Conservation (phyloP, 768 basidiomycete genomes). For the Mycena olivaceomarginata region DNA sequence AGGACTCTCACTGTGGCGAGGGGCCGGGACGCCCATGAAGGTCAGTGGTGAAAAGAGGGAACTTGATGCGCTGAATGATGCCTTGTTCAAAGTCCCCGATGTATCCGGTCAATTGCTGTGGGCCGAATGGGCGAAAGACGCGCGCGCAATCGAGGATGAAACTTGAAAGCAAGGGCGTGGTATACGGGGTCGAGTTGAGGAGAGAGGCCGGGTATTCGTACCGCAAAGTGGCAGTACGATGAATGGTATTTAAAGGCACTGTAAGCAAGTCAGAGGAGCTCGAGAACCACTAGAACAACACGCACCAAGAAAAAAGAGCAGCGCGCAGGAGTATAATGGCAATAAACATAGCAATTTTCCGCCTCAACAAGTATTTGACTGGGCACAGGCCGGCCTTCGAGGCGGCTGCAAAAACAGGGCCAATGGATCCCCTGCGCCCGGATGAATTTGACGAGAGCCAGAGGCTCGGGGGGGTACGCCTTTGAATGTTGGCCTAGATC, state of each 20-base stretch:
- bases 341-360: not conserved
- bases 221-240: not conserved
- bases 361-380: not conserved
- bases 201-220: not conserved
- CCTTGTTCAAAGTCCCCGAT: not conserved
- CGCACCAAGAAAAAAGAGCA: not conserved
- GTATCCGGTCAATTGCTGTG: not conserved
- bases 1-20: constrained; percentile 57
- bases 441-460: not conserved
- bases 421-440: not conserved
- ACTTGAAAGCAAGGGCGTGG: not conserved
- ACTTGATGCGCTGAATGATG: not conserved
- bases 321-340: not conserved
- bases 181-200: not conserved
- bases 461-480: not conserved
- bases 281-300: too few relatives aligned
- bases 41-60: not conserved
- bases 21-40: not conserved
- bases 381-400: not conserved
- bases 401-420: not conserved
- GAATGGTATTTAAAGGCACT: not conserved
- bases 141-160: not conserved
- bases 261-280: not conserved
- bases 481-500: not conserved
- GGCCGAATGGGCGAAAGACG: not conserved